Evolutionary conservation across 352 stramenopile genomes (phyloP).

Genomic region (Phytophthora constricta): DNA sequence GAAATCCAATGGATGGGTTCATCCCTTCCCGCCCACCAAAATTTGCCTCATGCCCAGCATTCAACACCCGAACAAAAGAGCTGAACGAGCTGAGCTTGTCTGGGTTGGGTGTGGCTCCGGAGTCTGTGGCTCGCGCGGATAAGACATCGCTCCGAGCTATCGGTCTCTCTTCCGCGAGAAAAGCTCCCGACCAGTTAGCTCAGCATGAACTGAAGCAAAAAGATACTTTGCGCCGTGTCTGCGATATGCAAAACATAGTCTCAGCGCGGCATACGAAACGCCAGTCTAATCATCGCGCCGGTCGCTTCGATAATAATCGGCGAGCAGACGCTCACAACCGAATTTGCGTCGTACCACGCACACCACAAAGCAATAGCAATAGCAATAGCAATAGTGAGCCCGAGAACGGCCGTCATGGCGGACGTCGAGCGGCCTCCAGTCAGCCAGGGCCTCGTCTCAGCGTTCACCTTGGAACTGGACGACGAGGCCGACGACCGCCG

Average conservation of each 20-base stretch:
- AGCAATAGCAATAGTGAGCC: neutral
- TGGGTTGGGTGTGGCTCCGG: no score
- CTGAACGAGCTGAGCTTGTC: no score
- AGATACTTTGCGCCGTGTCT: constrained; percentile 22
- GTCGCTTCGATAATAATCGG: constrained; percentile 8
- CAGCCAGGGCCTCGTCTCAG: constrained; percentile 39
- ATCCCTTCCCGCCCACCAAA: neutral
- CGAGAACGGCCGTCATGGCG: constrained; percentile 14
- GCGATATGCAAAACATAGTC: constrained; percentile 25
- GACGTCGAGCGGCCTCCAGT: constrained; percentile 23
- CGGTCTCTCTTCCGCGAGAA: no score
- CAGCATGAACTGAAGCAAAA: constrained; percentile 18
- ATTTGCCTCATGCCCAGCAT: no score
- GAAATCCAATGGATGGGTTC: neutral
- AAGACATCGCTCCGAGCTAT: no score
- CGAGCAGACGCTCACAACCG: constrained; percentile 32
- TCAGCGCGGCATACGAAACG: constrained; percentile 18
- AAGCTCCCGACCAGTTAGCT: neutral
- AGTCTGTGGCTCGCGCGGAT: no score
- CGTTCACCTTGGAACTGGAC: constrained; percentile 45
- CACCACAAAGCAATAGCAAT: no score
- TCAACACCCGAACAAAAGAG: no score
- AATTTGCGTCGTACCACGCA: constrained; percentile 23
- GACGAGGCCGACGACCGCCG: constrained; percentile 20
- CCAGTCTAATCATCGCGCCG: constrained; percentile 20